Percentiles rank a stretch among this genome's conserved stretches.
phyloP scores from a whole-genome alignment of 164 flowering plant genomes.

The Buxus sempervirens region DNA sequence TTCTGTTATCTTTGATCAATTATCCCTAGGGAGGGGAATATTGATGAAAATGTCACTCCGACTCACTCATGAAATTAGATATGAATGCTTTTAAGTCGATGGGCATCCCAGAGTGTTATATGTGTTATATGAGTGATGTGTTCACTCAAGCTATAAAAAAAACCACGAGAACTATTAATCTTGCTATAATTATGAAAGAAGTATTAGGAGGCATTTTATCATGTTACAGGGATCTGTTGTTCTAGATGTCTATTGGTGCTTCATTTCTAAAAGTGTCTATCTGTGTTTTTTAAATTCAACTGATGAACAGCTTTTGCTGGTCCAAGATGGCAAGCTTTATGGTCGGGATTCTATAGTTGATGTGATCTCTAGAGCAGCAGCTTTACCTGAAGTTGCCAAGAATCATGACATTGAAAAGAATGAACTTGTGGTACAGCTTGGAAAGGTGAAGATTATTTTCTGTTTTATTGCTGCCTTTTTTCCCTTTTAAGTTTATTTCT shows the following conservation, averaged over 20 bases:
- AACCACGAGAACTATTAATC: no score
- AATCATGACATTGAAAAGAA: constrained; percentile 57
- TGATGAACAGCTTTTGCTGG: constrained; percentile 62
- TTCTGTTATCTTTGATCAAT: no score
- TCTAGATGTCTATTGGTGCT: background rate
- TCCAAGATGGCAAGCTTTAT: constrained; percentile 95
- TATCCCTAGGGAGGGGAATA: no score
- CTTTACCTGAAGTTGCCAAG: constrained; percentile 54
- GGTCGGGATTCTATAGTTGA: constrained; percentile 72
- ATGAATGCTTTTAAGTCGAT: no score
- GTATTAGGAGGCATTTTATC: no score
- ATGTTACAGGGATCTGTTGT: background rate
- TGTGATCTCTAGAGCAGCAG: constrained; percentile 71
- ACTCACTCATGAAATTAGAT: no score
- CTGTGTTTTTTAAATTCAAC: constrained; percentile 3
- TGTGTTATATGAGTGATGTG: no score
- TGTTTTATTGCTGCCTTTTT: no score
- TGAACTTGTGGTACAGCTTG: constrained; percentile 66
- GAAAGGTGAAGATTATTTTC: constrained; percentile 50
- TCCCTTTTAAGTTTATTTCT: background rate
- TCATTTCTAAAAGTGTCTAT: background rate
- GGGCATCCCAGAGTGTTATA: no score
- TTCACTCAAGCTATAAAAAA: no score
- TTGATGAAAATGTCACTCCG: no score
- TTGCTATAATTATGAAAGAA: no score